A percentile compares a stretch with the other conserved stretches of the same genome.
phyloP scores from a whole-genome alignment of 768 basidiomycete genomes.

The Trametes meyenii region DNA sequence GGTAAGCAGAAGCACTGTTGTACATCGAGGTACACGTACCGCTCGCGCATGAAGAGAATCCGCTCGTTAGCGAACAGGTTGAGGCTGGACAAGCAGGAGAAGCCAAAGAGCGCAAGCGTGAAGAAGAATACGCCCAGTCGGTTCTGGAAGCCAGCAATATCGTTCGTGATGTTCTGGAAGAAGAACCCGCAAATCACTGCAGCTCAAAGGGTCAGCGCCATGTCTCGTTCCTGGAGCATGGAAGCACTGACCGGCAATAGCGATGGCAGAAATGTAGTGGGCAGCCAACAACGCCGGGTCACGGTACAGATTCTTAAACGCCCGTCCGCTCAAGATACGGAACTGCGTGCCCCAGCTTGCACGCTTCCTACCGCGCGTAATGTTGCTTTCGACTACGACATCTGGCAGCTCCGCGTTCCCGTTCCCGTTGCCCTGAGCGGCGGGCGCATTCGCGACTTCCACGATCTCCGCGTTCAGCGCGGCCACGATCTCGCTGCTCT shows the following conservation, averaged over 20 bases:
- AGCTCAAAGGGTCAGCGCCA: background rate
- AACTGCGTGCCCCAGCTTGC: constrained; percentile 93
- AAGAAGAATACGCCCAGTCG: constrained; percentile 96
- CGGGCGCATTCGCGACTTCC: constrained; percentile 35
- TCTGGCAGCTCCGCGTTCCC: constrained; percentile 58
- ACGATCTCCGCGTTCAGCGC: constrained; percentile 65
- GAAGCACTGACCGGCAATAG: constrained; percentile 70
- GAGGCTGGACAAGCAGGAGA: constrained; percentile 93
- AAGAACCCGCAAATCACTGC: constrained; percentile 91
- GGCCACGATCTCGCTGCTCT: constrained; percentile 64
- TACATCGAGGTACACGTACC: constrained; percentile 48
- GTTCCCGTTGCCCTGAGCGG: constrained; percentile 34
- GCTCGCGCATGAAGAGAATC: constrained; percentile 96
- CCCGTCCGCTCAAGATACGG: constrained; percentile 88
- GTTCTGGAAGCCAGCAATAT: constrained; percentile 98
- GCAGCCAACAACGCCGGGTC: constrained; percentile 90
- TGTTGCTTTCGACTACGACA: constrained; percentile 64
- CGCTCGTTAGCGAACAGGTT: constrained; percentile 95
- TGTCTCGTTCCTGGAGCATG: too few relatives aligned
- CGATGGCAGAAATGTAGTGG: constrained; percentile 86
- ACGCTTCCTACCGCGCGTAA: constrained; percentile 73
- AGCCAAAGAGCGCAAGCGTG: constrained; percentile 93
- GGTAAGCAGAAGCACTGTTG: background rate
- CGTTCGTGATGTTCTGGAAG: constrained; percentile 89
- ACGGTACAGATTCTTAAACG: constrained; percentile 97